Evolutionary conservation across 371 early-diverging fungal species (phyloP).

Genomic region (Batkoa obscura): DNA sequence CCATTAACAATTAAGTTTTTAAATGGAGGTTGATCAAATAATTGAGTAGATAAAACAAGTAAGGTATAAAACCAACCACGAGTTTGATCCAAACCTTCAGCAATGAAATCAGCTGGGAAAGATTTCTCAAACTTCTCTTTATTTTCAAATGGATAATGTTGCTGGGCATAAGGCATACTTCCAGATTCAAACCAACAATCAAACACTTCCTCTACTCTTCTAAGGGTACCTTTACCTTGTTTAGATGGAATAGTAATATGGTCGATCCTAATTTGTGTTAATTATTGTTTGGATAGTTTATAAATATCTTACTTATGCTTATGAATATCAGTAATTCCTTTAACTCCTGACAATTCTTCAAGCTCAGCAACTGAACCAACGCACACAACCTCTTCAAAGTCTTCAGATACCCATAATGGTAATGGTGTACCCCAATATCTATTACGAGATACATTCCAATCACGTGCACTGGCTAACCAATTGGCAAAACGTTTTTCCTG

Average conservation of each 20-base stretch:
- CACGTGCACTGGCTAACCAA: constrained; percentile 97
- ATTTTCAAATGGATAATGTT: constrained; percentile 99
- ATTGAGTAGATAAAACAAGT: constrained; percentile 94
- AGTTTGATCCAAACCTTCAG: constrained; percentile 99
- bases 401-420: constrained; percentile 96
- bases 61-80: constrained; percentile 99
- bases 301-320: constrained; percentile 42
- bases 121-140: constrained; percentile 56
- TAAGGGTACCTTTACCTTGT: constrained; percentile 73
- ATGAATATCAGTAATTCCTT: constrained; percentile 91
- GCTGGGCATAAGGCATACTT: constrained; percentile 99
- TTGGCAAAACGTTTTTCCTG: constrained; percentile 97
- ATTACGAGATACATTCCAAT: constrained; percentile 99
- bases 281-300: no score
- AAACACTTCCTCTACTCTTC: constrained; percentile 96
- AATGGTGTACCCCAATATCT: constrained; percentile 99
- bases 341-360: constrained; percentile 72
- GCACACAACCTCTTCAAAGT: constrained; percentile 84
- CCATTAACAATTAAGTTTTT: constrained; percentile 99
- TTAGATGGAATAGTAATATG: constrained; percentile 91
- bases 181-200: constrained; percentile 99
- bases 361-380: constrained; percentile 94
- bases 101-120: constrained; percentile 99
- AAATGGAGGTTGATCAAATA: constrained; percentile 96
- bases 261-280: constrained; percentile 43